Percentiles rank a stretch among this genome's conserved stretches.
phyloP scores from a whole-genome alignment of 371 early-diverging fungal species.

The Mucor mucedo region DNA sequence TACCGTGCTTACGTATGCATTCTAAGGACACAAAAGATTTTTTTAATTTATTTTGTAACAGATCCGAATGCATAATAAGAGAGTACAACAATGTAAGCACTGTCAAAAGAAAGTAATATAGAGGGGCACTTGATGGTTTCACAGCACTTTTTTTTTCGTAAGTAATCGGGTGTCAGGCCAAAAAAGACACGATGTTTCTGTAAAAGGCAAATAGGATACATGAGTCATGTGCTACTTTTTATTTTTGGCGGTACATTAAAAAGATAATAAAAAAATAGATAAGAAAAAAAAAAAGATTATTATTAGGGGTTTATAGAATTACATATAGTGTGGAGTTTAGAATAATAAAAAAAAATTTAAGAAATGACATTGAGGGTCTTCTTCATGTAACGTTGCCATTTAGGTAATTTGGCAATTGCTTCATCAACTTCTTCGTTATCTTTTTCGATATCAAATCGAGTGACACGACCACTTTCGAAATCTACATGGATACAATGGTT shows the following conservation, averaged over 20 bases:
- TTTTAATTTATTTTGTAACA: too few relatives aligned
- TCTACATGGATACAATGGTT: conserved; percentile 15
- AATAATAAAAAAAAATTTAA: conserved; percentile 1
- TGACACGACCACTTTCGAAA: conserved; percentile 47
- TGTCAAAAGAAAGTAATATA: too few relatives aligned
- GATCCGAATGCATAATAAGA: too few relatives aligned
- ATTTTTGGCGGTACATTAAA: not conserved
- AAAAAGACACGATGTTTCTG: not conserved
- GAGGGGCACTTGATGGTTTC: too few relatives aligned
- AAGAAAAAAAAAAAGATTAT: not conserved
- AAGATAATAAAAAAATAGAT: too few relatives aligned
- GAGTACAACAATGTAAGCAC: too few relatives aligned
- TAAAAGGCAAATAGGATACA: not conserved
- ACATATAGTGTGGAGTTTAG: not conserved
- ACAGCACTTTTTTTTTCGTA: too few relatives aligned
- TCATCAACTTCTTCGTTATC: conserved; percentile 31
- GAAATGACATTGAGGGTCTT: conserved; percentile 4
- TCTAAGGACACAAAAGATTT: too few relatives aligned
- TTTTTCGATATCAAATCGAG: conserved; percentile 39
- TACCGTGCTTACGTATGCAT: too few relatives aligned
- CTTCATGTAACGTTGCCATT: conserved; percentile 16
- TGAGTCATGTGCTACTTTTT: not conserved
- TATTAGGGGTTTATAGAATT: not conserved
- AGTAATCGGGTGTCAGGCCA: too few relatives aligned
- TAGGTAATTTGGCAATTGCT: conserved; percentile 1